Evolutionary conservation across 768 basidiomycete genomes (phyloP), one percentile per base, ranked within the genome.

Genomic region (Lentinula boryana): DNA sequence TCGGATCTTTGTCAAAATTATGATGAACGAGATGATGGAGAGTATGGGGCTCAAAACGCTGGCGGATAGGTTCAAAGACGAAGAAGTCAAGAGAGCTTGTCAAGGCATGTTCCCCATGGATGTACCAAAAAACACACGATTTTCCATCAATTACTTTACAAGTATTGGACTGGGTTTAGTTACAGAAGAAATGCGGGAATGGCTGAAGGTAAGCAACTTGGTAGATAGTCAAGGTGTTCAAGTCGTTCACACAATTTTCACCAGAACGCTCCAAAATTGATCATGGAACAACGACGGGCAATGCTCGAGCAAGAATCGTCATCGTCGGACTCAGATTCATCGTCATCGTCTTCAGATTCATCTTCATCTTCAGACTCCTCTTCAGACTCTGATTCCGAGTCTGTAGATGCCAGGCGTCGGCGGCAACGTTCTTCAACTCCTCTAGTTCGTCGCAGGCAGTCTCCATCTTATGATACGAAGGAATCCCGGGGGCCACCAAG

Each of bases 111-210:
- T 98, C 86, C 97, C 97, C 0, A 83, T 88, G 75, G 95, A 98
- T 73, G 86, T 95, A 62, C 97, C 97, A 0, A 97, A 96, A 75
- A 91, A 98, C 69, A 98, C 97, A 0, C 83, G 97, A 58, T 94
- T 95, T 70, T 84, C 93, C 3, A 96, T 96, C 85, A 97, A 97
- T 71, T 98, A 98, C 76, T 97, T 98, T 71, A 99, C 97, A 5
- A 93, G 91, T 67, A 87, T 99, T 65, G 93, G 93, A 0, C 69
- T 98, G 62, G 97, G 97, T 59, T 81, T 82, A 23, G 71, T 98
- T 63, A 99, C 97, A 1, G 95, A 98, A 73, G 90, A 90, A 33
- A 98, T 98, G 97, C 82, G 97, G 70, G 95, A 95, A 70, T 95
- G 93, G 69, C 77, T 99, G 62, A 93, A 96, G 80, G 92, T 90